These are phyloP conservation scores for Alternaria triticimaculans DNA, from an alignment of 2,329 filamentous ascomycete genomes.

Conservation along the genomic window DNA sequence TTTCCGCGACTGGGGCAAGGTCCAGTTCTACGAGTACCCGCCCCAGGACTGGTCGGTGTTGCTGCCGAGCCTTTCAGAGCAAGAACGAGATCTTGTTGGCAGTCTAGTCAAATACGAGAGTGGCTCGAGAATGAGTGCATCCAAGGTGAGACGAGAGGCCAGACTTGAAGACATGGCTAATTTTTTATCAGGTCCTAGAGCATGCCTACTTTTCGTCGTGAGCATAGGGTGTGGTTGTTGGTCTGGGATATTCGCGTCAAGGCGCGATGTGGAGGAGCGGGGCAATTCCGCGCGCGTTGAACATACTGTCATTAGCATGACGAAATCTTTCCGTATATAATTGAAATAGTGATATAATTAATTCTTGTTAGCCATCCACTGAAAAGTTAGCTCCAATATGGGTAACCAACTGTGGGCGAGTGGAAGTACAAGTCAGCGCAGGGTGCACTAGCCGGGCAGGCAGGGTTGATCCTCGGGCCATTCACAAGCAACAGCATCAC, in stretches of 20 bases:
- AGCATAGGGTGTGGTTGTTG: not conserved
- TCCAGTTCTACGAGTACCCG: slow-evolving; percentile 79
- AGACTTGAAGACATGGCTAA: not conserved
- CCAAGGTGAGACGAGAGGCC: slow-evolving; percentile 56
- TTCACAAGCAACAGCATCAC: slow-evolving; percentile 26
- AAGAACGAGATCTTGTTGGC: slow-evolving; percentile 70
- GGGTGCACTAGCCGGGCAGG: slow-evolving; percentile 18
- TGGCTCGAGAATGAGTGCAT: slow-evolving; percentile 69
- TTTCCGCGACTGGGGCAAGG: slow-evolving; percentile 87
- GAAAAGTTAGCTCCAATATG: not conserved
- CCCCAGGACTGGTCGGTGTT: slow-evolving; percentile 72
- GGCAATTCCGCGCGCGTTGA: slow-evolving; percentile 1
- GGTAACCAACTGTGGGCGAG: slow-evolving; percentile 7
- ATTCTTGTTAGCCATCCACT: not conserved
- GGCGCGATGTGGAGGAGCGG: not conserved
- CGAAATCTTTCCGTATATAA: not conserved
- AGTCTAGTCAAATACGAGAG: slow-evolving; percentile 76
- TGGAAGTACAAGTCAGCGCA: slow-evolving; percentile 9
- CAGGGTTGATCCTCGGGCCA: slow-evolving; percentile 21
- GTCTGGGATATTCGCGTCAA: not conserved
- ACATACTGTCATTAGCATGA: not conserved
- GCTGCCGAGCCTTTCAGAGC: slow-evolving; percentile 65
- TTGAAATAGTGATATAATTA: not conserved
- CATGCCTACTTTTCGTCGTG: slow-evolving; percentile 36
- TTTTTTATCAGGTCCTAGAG: slow-evolving; percentile 32